Percentiles rank a stretch among this genome's conserved stretches.
phyloP scores from a whole-genome alignment of 495 filamentous ascomycete genomes.

The Aspergillus panamensis region DNA sequence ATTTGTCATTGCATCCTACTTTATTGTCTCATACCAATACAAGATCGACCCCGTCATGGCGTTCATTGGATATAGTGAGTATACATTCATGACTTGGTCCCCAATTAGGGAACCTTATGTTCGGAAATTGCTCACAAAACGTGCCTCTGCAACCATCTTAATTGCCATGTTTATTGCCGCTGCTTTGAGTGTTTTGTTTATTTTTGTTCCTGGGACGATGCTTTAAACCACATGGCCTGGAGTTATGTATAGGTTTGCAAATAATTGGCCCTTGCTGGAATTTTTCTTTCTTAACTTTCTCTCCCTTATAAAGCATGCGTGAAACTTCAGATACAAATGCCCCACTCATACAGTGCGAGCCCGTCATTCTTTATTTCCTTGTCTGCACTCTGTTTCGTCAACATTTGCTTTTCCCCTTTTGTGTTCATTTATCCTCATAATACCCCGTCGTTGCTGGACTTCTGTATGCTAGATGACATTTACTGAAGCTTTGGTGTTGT shows the following conservation, averaged over 20 bases:
- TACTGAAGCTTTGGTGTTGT: slow-evolving; percentile 19
- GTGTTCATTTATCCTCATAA: slow-evolving; percentile 28
- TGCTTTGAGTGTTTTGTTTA: slow-evolving; percentile 75
- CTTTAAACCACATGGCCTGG: slow-evolving; percentile 47
- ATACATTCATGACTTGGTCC: slow-evolving; percentile 87
- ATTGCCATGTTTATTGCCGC: slow-evolving; percentile 72
- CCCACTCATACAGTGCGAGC: too few species aligned
- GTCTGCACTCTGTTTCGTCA: slow-evolving; percentile 18
- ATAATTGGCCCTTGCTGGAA: slow-evolving; percentile 3
- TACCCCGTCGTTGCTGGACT: slow-evolving; percentile 35
- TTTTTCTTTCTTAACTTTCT: neutral
- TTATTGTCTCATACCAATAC: slow-evolving; percentile 87
- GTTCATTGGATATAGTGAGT: slow-evolving; percentile 86
- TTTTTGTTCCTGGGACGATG: slow-evolving; percentile 87
- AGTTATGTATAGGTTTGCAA: neutral
- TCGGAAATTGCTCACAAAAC: slow-evolving; percentile 73
- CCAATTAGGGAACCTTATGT: slow-evolving; percentile 86
- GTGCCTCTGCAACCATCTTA: slow-evolving; percentile 69
- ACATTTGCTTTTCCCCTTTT: slow-evolving; percentile 27
- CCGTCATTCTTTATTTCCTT: slow-evolving; percentile 6
- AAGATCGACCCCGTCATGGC: slow-evolving; percentile 88
- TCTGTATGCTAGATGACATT: slow-evolving; percentile 33
- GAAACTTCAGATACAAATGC: neutral
- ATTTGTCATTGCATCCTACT: slow-evolving; percentile 85
- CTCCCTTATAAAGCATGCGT: neutral